phyloP scores from a whole-genome alignment of 176 grass and related monocot genomes.

The Cenchrus americanus region DNA sequence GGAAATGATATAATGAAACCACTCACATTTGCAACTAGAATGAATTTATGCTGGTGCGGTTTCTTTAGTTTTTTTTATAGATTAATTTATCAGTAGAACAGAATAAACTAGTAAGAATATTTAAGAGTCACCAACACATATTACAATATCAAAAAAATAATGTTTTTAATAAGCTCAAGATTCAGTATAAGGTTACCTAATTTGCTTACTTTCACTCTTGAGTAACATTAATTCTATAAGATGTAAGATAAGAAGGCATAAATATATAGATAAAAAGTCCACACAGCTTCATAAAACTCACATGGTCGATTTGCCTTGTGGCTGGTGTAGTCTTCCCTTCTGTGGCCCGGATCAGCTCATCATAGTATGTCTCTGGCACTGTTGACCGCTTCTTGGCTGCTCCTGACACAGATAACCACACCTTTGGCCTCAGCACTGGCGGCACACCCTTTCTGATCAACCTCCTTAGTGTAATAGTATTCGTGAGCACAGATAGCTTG shows the following conservation, averaged over 20 bases:
- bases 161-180: not conserved
- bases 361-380: constrained; percentile 94
- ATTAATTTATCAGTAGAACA: not conserved
- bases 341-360: constrained; percentile 79
- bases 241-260: not conserved
- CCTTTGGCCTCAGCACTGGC: constrained; percentile 67
- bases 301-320: constrained; percentile 92
- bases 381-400: constrained; percentile 91
- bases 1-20: not conserved
- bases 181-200: not conserved
- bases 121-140: not conserved
- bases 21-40: not conserved
- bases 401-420: constrained; percentile 88
- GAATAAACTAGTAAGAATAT: constrained; percentile 1
- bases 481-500: constrained; percentile 78
- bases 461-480: constrained; percentile 75
- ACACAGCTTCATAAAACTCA: constrained; percentile 44
- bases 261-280: constrained; percentile 9
- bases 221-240: constrained; percentile 11
- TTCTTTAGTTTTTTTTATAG: not conserved
- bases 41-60: not conserved
- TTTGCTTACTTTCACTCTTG: not conserved
- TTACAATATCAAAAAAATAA: not conserved
- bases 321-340: constrained; percentile 92
- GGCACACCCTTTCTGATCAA: constrained; percentile 91